These are phyloP conservation scores for Paramarasmius palmivorus DNA, from an alignment of 1,284 basidiomycete species.

Conservation along the genomic window DNA sequence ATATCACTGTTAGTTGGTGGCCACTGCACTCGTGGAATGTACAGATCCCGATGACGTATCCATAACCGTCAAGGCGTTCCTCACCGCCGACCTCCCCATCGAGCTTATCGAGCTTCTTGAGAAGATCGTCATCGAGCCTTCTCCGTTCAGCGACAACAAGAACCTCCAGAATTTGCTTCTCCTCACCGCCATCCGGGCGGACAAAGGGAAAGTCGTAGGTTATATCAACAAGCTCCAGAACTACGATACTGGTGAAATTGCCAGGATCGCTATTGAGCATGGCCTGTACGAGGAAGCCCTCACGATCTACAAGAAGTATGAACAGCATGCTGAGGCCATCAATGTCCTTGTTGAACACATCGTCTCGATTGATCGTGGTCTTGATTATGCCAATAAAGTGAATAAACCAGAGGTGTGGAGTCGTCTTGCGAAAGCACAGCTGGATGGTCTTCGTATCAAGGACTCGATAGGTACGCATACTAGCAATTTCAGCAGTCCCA, in stretches of 20 bases:
- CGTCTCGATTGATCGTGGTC: constrained; percentile 95
- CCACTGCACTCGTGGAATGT: constrained; percentile 95
- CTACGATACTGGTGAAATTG: constrained; percentile 95
- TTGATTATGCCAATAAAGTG: constrained; percentile 96
- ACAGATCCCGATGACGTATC: constrained; percentile 99
- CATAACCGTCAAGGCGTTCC: constrained; percentile 98
- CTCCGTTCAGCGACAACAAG: constrained; percentile 97
- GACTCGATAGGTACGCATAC: constrained; percentile 91
- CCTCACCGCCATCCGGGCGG: constrained; percentile 95
- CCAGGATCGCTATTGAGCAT: constrained; percentile 96
- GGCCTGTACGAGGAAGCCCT: constrained; percentile 97
- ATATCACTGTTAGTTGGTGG: constrained; percentile 72
- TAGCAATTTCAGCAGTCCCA: constrained; percentile 4
- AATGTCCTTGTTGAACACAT: constrained; percentile 98
- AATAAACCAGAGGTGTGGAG: constrained; percentile 98
- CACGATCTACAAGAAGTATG: constrained; percentile 95
- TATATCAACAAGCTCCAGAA: constrained; percentile 98
- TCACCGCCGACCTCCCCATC: constrained; percentile 94
- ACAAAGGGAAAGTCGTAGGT: constrained; percentile 97
- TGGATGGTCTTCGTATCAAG: constrained; percentile 98
- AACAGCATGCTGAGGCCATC: constrained; percentile 93
- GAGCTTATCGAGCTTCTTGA: constrained; percentile 98
- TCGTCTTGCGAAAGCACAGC: constrained; percentile 96
- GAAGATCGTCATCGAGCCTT: constrained; percentile 98
- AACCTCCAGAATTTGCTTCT: constrained; percentile 95